Evolutionary conservation across 108 stramenopile genomes (phyloP), one percentile per base, ranked within the genome.

Genomic region (Nannochloropsis oceanica): DNA sequence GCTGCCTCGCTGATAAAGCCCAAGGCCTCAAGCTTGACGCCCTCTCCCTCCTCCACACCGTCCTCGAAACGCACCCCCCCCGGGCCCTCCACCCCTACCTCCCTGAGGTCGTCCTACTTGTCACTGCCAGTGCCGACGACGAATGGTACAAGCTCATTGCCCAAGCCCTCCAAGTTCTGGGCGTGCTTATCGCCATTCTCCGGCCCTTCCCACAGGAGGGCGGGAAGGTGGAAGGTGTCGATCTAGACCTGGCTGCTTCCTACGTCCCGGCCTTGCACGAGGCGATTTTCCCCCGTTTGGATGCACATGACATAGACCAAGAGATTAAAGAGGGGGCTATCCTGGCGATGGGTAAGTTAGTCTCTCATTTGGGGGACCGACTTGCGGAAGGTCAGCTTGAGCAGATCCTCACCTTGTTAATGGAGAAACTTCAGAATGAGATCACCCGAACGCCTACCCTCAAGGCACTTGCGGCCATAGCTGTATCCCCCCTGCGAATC

Each of bases 81-180:
- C 79, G 84, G 13, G 82, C 86, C 85, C 79, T 94, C 82, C 86
- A 84, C 73, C 87, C 93, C 7, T 83, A 82, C 44, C 79, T 87
- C 34, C 44, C 85, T 8, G 84, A 88, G 14, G 84, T 96, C 25
- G 88, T 96, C 43, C 91, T 94, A 12, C 89, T 94, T 81, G 86
- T 97, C 34, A 92, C 93, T 44, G 85, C 85, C 25, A 89, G 93
- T 59, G 94, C 94, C 13, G 84, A 93, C 42, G 96, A 96, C 83
- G 95, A 99, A 79, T 99, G 98, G 98, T 99, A 97, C 93, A 99
- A 97, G 91, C 92, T 96, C 42, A 96, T 96, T 84, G 93, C 96
- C 11, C 96, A 97, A 89, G 94, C 95, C 8, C 88, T 99, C 73
- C 90, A 95, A 25, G 95, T 96, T 12, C 85, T 97, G 73, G 92